Base-by-base conservation (phyloP, 768 basidiomycete species). In the Hydnomerulius pinastri region DNA sequence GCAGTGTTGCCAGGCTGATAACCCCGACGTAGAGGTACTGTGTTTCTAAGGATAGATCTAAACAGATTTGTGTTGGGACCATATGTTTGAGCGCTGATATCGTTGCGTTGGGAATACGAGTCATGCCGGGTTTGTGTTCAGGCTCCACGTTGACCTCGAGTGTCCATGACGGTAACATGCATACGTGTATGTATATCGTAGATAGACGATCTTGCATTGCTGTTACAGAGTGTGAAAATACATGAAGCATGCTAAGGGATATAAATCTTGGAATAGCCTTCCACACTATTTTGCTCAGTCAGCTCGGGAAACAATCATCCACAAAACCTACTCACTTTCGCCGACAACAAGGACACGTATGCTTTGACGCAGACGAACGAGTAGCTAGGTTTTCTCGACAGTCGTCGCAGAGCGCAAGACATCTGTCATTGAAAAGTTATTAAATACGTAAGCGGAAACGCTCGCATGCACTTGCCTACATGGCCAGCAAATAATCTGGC, bases 401-500 rank as follows among this genome's bases (percentile, higher is more conserved):
- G 61, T 81, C 79, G 33, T 80, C 78, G 53, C 79, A 80, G 25
- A 80, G 57, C 1, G 80, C 72, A 15, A 80, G 70, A 54, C 79
- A 81, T 41, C 78, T 79, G 49, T 33, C 36, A 21, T 2, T 24
- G 9, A 20, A 10, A 2, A 46, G 54, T 42, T 51, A 42, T 51
- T 47, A 6, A 18, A 17, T 35, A 41, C 39, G 17, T 17, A 36
- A 4, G 13, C 9, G 2, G 9, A 41, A 41, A 20, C 15, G 32
- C 40, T 24, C 35, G 3, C 9, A 17, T 8, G n/a, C 44, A 62
- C 78, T 60, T 50, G 87, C 85, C 88, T 79, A 64, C 88, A 90
- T n/a, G 88, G 88, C 88, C 88, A 91, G 59, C 87, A 90, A 43
- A 91, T 87, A 50, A 91, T 78, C 60, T 86, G 81, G 42, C 88